Evolutionary conservation across 257 asterid genomes (phyloP).

Genomic region (Agastache rugosa): DNA sequence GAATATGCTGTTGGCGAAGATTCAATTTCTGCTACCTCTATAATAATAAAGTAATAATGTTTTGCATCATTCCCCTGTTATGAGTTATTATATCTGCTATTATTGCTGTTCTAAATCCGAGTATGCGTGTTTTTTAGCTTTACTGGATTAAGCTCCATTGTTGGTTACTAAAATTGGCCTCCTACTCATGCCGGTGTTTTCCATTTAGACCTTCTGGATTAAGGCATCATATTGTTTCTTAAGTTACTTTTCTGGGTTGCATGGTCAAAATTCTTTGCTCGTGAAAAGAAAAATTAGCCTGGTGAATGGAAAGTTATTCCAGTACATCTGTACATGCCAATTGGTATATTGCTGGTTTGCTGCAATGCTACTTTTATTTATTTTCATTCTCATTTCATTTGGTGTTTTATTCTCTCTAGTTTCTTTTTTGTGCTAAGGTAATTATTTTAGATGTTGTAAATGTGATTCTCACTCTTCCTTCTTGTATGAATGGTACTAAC

Average conservation of each 20-base stretch:
- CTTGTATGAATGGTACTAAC: slow-evolving; percentile 25
- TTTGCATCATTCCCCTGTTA: background rate
- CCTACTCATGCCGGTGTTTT: background rate
- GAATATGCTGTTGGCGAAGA: background rate
- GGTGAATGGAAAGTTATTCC: background rate
- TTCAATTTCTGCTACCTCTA: slow-evolving; percentile 10
- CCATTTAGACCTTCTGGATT: background rate
- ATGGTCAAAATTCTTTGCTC: slow-evolving; percentile 10
- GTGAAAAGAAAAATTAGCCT: background rate
- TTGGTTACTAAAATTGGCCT: too few relatives aligned
- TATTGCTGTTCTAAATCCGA: background rate
- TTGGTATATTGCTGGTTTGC: background rate
- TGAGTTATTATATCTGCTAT: background rate
- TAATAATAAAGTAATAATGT: background rate
- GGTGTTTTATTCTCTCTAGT: background rate
- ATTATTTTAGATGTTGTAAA: slow-evolving; percentile 5
- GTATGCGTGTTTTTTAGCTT: background rate
- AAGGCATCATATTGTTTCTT: background rate
- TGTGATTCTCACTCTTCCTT: slow-evolving; percentile 19
- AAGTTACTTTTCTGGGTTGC: background rate
- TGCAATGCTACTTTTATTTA: background rate
- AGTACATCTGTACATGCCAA: background rate
- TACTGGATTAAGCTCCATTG: too few relatives aligned
- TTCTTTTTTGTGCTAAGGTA: background rate
- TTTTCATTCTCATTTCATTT: background rate